phyloP scores from a whole-genome alignment of 2,329 filamentous ascomycete genomes.

The Pestalotiopsis sp. region DNA sequence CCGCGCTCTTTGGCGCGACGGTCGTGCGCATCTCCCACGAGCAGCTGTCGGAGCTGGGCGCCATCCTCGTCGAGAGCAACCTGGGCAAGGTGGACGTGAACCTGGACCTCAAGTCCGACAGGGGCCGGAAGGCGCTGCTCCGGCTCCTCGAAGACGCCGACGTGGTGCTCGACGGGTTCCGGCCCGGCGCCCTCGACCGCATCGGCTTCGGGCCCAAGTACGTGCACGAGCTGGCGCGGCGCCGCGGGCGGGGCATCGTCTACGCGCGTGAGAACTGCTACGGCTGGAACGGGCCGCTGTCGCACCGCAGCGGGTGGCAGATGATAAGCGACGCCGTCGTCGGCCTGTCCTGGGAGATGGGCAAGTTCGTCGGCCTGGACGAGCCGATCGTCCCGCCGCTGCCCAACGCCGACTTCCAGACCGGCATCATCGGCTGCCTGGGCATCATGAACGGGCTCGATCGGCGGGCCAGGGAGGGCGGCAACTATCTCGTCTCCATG shows the following conservation, averaged over 20 bases:
- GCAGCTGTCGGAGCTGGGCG: slow-evolving; percentile 66
- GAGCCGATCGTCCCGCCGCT: slow-evolving; percentile 28
- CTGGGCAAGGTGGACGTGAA: slow-evolving; percentile 68
- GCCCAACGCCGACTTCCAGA: slow-evolving; percentile 9
- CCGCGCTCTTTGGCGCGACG: slow-evolving; percentile 73
- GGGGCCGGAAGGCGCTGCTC: slow-evolving; percentile 57
- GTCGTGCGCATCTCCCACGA: slow-evolving; percentile 73
- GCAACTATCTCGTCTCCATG: slow-evolving; percentile 30
- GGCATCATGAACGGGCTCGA: slow-evolving; percentile 27
- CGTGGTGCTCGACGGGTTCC: slow-evolving; percentile 69
- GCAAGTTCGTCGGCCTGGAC: slow-evolving; percentile 28
- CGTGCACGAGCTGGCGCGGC: slow-evolving; percentile 52
- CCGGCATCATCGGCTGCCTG: slow-evolving; percentile 24
- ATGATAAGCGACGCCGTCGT: slow-evolving; percentile 38
- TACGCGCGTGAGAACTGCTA: slow-evolving; percentile 75
- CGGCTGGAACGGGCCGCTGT: slow-evolving; percentile 63
- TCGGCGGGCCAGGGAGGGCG: slow-evolving; percentile 1
- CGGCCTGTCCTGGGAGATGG: slow-evolving; percentile 29
- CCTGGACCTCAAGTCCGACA: slow-evolving; percentile 58
- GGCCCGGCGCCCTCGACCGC: slow-evolving; percentile 63
- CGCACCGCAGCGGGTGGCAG: slow-evolving; percentile 65
- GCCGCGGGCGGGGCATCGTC: slow-evolving; percentile 64
- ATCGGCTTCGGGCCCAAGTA: slow-evolving; percentile 62
- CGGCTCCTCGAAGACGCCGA: slow-evolving; percentile 62
- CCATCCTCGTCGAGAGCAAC: slow-evolving; percentile 70